Conservation (phyloP, 1,284 basidiomycete species). For the Anthracocystis panici-leucophaei region DNA sequence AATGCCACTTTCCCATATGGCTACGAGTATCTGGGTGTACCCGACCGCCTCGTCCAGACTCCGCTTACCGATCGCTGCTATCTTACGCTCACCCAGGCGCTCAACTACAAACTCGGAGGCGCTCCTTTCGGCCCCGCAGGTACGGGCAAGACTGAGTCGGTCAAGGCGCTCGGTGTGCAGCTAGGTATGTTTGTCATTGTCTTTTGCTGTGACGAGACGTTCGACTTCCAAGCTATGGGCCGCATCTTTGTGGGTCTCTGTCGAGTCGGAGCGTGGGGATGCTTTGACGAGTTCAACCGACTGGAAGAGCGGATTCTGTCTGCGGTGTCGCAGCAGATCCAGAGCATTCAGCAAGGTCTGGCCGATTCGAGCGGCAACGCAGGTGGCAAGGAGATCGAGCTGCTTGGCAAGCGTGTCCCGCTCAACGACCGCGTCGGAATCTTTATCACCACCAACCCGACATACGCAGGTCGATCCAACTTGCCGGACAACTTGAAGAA, state of each 20-base stretch:
- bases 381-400: conserved; percentile 72
- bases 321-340: conserved; percentile 98
- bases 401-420: conserved; percentile 93
- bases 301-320: conserved; percentile 97
- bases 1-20: conserved; percentile 96
- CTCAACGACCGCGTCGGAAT: conserved; percentile 95
- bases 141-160: conserved; percentile 99
- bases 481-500: conserved; percentile 94
- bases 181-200: conserved; percentile 97
- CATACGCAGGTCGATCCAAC: conserved; percentile 96
- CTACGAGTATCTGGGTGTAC: conserved; percentile 97
- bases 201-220: conserved; percentile 99
- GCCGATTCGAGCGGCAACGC: conserved; percentile 72
- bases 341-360: conserved; percentile 96
- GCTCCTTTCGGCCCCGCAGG: conserved; percentile 98
- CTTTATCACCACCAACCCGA: conserved; percentile 94
- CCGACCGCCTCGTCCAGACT: conserved; percentile 96
- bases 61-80: conserved; percentile 98
- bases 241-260: conserved; percentile 98
- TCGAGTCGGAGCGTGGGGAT: conserved; percentile 91
- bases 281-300: conserved; percentile 77
- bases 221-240: conserved; percentile 99
- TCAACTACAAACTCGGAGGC: conserved; percentile 93
- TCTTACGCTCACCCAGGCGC: conserved; percentile 93
- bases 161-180: conserved; percentile 97